Base-by-base conservation (phyloP, 164 flowering plant genomes). In the Saururus chinensis region DNA sequence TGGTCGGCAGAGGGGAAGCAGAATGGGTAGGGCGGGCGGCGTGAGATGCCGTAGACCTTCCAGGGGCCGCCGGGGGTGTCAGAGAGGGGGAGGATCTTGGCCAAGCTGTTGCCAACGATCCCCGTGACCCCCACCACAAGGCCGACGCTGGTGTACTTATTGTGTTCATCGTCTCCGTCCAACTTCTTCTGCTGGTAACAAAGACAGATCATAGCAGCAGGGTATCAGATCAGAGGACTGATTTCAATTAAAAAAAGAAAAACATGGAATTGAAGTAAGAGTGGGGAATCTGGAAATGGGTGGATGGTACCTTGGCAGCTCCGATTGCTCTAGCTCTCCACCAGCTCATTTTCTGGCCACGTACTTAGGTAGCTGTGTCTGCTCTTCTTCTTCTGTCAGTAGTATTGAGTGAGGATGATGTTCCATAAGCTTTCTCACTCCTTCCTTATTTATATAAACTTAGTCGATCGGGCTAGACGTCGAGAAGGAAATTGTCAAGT, bases 31-130 rank as follows among this genome's bases (percentile, higher is more conserved):
- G 83, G 76, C 26, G 84, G 78, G 19, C 93, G 81, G 53, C 91
- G 84, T 1, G 82, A 88, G 26, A 86, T 82, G 66, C 96, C 96
- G 69, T 89, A 89, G 64, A 87, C 91, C 65, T 87, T 89, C 93
- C 96, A 89, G 0, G 86, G 91, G 40, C 93, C 93, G 25, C 91
- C 92, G 53, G 96, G 96, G 19, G 86, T 57, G 85, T 87, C 65
- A 82, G 95, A 22, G 89, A 86, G 21, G 87, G n/a, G n/a, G n/a
- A n/a, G n/a, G n/a, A n/a, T n/a, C n/a, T n/a, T n/a, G n/a, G n/a
- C n/a, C n/a, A n/a, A 76, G 69, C 88, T 84, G 77, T 81, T 82
- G 37, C 96, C 96, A 20, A 80, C 86, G 58, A 87, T 82, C 21
- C 96, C 96, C 0, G 96, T 89, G 0, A 85, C 87, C 7, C 96